Evolutionary conservation across 345 rosid genomes (phyloP), one percentile per base, ranked within the genome.

Genomic region (Bretschneidera sinensis): DNA sequence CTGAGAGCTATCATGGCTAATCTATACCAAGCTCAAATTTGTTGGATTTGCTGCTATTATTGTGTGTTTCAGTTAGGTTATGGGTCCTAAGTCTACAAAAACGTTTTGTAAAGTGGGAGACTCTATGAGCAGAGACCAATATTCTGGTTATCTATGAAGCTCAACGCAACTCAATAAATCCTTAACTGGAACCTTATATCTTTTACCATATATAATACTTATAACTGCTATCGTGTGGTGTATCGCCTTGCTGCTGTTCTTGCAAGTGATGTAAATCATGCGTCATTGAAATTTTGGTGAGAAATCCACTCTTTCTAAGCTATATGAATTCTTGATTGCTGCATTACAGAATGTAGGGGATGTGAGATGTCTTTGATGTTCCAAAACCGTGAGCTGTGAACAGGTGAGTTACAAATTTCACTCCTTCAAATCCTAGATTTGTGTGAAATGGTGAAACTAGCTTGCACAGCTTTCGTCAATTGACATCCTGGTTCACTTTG

Each of bases 331-430:
- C 63, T 58, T 59, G 53, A 66, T 68, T 74, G 69, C 68, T 72
- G 65, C 69, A 71, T 69, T 62, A 72, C 81, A 76, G 85, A 78
- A 57, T 66, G 63, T 66, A 66, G 69, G 67, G 67, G 78, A 54
- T 62, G 78, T 73, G 68, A 24, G 64, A 45, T 61, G 58, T 72
- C 64, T 72, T 66, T 55, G 74, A 48, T 59, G 71, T 65, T 71
- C 63, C 35, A 19, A 51, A 66, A 59, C 59, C 62, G 71, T 66
- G 69, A 76, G 68, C 70, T 9, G 35, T 72, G 57, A 61, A 45
- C 55, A 55, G 78, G 64, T 70, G 73, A 68, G 71, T 71, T 57
- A 22, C 21, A 55, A 31, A 58, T 58, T 55, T 55, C 55, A 43
- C 49, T 72, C 50, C 67, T 57, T 45, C 60, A 55, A 62, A 48